Evolutionary conservation across 2,329 filamentous ascomycete species (phyloP).

Genomic region (Cladosporium phlei): DNA sequence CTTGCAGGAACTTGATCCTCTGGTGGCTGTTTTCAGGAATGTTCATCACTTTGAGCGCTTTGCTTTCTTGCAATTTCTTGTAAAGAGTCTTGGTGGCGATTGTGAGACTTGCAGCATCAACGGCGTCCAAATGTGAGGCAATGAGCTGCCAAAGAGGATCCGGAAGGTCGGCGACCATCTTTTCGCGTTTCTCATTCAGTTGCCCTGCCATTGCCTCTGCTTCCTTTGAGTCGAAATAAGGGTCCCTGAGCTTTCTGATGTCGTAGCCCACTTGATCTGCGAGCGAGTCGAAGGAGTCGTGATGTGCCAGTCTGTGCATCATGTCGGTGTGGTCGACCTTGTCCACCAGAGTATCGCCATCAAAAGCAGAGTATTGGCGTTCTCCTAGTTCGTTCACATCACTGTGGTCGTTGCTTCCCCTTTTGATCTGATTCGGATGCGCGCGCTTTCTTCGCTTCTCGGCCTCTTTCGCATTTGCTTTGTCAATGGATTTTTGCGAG

Average conservation of each 20-base stretch:
- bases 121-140: constrained; percentile 37
- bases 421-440: constrained; percentile 6
- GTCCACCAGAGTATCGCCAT: constrained; percentile 20
- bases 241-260: constrained; percentile 18
- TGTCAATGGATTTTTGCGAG: constrained; percentile 24
- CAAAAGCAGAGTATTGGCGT: constrained; percentile 29
- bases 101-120: constrained; percentile 48
- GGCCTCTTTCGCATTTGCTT: constrained; percentile 22
- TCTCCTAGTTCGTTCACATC: constrained; percentile 32
- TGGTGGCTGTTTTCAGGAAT: constrained; percentile 41
- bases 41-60: constrained; percentile 38
- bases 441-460: constrained; percentile 13
- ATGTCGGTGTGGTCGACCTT: constrained; percentile 34
- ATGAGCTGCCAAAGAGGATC: constrained; percentile 44
- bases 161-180: constrained; percentile 43
- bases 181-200: constrained; percentile 29
- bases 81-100: constrained; percentile 46
- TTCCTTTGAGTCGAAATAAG: constrained; percentile 17
- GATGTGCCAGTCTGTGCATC: constrained; percentile 34
- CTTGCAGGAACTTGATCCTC: constrained; percentile 47
- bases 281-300: constrained; percentile 33
- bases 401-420: constrained; percentile 10
- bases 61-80: constrained; percentile 38
- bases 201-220: constrained; percentile 1
- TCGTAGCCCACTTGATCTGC: constrained; percentile 21